These are phyloP conservation scores for Lentinula novae-zelandiae DNA, from an alignment of 1,284 basidiomycete species.

Conservation along the genomic window DNA sequence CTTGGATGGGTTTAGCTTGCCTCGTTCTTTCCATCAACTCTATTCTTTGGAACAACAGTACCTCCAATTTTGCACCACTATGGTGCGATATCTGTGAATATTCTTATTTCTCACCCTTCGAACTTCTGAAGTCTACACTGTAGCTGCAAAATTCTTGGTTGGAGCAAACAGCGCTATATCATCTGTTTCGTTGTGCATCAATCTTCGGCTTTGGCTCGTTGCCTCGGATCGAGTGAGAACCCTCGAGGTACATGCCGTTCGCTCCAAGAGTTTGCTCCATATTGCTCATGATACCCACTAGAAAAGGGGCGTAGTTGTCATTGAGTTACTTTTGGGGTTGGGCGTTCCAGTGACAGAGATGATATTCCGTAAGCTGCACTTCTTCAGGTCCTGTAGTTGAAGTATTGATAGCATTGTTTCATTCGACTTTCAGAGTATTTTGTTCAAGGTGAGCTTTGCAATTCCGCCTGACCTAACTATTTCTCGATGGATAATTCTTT, in stretches of 20 bases:
- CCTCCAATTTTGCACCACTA: not conserved
- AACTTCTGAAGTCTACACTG: not conserved
- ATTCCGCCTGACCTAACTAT: not conserved
- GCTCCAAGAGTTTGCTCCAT: not conserved
- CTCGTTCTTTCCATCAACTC: conserved; percentile 10
- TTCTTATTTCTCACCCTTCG: not conserved
- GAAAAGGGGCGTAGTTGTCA: not conserved
- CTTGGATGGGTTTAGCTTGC: conserved; percentile 9
- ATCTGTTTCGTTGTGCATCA: conserved; percentile 8
- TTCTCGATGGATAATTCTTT: not conserved
- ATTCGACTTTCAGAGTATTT: conserved; percentile 2
- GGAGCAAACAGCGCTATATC: conserved; percentile 5
- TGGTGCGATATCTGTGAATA: conserved; percentile 13
- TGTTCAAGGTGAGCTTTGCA: conserved; percentile 7
- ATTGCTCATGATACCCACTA: not conserved
- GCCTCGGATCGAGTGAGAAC: conserved; percentile 7
- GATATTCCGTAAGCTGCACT: conserved; percentile 9
- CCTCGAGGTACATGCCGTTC: not conserved
- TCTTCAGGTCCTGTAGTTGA: not conserved
- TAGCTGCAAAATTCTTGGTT: conserved; percentile 10
- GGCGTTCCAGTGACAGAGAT: conserved; percentile 10
- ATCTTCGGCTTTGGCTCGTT: conserved; percentile 8
- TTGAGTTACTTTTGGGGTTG: conserved; percentile 4
- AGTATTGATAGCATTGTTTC: not conserved
- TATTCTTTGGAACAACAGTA: conserved; percentile 1